A percentile compares a stretch with the other conserved stretches of the same genome.
phyloP scores from a whole-genome alignment of 768 basidiomycete genomes.

The Phanerochaete carnosa region DNA sequence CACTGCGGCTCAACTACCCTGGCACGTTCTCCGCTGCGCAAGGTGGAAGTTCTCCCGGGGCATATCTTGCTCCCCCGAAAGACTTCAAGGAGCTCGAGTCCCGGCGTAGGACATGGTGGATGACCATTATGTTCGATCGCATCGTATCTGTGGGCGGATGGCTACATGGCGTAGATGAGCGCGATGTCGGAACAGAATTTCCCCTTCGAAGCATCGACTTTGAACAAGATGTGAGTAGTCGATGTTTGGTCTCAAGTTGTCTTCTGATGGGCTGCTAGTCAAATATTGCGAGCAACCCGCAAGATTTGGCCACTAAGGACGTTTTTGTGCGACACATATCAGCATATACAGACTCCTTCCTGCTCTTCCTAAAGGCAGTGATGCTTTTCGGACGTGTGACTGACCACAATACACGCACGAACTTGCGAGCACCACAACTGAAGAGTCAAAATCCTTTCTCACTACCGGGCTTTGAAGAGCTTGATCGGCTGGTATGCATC shows the following conservation, averaged over 20 bases:
- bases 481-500: conserved; percentile 64
- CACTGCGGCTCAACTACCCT: conserved; percentile 80
- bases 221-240: conserved; percentile 57
- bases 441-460: conserved; percentile 73
- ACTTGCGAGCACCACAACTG: conserved; percentile 60
- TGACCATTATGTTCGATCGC: conserved; percentile 84
- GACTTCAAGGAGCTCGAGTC: conserved; percentile 74
- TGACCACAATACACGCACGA: conserved; percentile 78
- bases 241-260: background rate
- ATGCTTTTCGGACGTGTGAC: conserved; percentile 87
- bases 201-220: conserved; percentile 76
- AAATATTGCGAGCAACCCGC: conserved; percentile 68
- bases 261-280: conserved; percentile 35
- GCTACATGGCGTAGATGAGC: conserved; percentile 82
- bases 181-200: conserved; percentile 81
- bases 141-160: conserved; percentile 71
- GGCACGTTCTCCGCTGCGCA: conserved; percentile 71
- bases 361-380: conserved; percentile 76
- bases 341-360: conserved; percentile 78
- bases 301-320: conserved; percentile 60
- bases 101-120: conserved; percentile 86
- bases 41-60: conserved; percentile 64
- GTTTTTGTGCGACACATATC: conserved; percentile 70
- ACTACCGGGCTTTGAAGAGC: conserved; percentile 60
- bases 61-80: conserved; percentile 78